These are phyloP conservation scores for Paecilomyces sp. DNA, from an alignment of 2,329 filamentous ascomycete species.

Conservation along the genomic window DNA sequence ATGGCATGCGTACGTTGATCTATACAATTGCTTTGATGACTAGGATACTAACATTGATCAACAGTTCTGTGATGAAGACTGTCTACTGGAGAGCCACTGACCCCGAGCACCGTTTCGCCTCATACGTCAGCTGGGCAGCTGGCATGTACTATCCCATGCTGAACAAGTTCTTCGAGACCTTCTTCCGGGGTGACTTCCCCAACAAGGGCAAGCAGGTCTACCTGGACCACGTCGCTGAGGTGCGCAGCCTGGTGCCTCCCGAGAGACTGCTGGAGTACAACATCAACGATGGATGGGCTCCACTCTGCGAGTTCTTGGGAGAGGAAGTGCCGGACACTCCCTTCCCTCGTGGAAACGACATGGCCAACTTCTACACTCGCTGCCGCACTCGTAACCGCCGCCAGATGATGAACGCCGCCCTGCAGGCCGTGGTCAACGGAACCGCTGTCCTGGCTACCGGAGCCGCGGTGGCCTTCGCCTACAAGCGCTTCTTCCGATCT, in stretches of 20 bases:
- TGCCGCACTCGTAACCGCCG: conserved; percentile 47
- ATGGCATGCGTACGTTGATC: conserved; percentile 45
- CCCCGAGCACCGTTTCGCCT: conserved; percentile 50
- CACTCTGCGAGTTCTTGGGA: conserved; percentile 49
- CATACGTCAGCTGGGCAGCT: conserved; percentile 56
- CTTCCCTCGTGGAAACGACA: conserved; percentile 48
- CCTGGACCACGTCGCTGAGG: conserved; percentile 48
- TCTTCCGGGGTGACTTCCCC: conserved; percentile 62
- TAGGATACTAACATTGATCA: not conserved
- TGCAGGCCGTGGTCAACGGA: conserved; percentile 45
- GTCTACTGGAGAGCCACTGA: conserved; percentile 62
- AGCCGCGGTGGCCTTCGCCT: conserved; percentile 32
- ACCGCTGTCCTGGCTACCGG: conserved; percentile 41
- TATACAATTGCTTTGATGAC: not conserved
- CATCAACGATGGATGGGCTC: conserved; percentile 48
- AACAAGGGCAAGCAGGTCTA: conserved; percentile 59
- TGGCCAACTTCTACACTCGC: conserved; percentile 48
- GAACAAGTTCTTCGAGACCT: conserved; percentile 48
- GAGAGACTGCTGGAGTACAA: conserved; percentile 49
- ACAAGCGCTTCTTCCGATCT: conserved; percentile 24
- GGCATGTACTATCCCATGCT: conserved; percentile 52
- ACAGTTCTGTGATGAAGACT: conserved; percentile 56
- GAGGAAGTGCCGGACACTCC: conserved; percentile 43
- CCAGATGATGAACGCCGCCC: conserved; percentile 49
- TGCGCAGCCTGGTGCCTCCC: conserved; percentile 41